Conservation (phyloP, 192 early-diverging fungal genomes). For the Backusella circina region DNA sequence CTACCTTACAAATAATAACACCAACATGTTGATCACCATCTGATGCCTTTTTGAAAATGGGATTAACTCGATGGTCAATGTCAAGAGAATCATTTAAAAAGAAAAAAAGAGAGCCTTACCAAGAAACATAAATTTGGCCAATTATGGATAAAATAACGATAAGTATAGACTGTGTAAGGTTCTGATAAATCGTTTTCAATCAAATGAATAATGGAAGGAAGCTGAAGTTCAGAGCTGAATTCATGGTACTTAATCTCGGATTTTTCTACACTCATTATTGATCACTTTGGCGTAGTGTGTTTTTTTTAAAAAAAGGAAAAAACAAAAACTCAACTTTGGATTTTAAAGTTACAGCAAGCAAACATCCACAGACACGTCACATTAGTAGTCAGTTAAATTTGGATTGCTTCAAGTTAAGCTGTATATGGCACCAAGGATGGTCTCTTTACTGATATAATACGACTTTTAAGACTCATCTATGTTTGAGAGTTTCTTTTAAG, state of each 20-base stretch:
- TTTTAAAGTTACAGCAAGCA: not conserved
- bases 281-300: not conserved
- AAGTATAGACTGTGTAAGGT: constrained; percentile 96
- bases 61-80: not conserved
- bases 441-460: too few relatives aligned
- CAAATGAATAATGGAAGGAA: constrained; percentile 70
- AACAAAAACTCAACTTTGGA: not conserved
- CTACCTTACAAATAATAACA: constrained; percentile 88
- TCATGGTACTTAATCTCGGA: constrained; percentile 40
- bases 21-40: constrained; percentile 68
- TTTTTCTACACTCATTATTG: not conserved
- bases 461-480: too few relatives aligned
- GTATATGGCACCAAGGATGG: too few relatives aligned
- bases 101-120: constrained; percentile 31
- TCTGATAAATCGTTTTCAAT: constrained; percentile 96
- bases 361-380: not conserved
- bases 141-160: constrained; percentile 91
- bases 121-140: constrained; percentile 90
- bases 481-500: too few relatives aligned
- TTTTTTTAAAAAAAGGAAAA: not conserved
- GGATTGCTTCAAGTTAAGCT: too few relatives aligned
- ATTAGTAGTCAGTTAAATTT: not conserved
- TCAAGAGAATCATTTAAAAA: not conserved
- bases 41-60: constrained; percentile 42
- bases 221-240: constrained; percentile 75